A percentile compares a stretch with the other conserved stretches of the same genome.
Conservation (phyloP, 1,139 yeast species). For the Arxiozyma bovina region DNA sequence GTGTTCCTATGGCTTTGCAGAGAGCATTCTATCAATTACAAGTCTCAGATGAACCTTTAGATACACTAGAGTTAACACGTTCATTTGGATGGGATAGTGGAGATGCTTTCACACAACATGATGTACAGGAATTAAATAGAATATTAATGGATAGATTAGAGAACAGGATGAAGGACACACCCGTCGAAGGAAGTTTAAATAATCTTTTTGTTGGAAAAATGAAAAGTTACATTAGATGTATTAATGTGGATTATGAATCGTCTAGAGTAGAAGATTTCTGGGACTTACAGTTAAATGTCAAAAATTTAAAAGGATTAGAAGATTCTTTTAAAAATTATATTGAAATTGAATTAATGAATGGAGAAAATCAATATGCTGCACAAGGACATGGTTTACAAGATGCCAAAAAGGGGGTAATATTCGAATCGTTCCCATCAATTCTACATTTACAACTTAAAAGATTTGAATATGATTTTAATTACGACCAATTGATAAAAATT, state of each 20-base stretch:
- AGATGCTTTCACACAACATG: slow-evolving; percentile 96
- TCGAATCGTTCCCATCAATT: slow-evolving; percentile 85
- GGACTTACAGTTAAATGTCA: slow-evolving; percentile 95
- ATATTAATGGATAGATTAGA: slow-evolving; percentile 93
- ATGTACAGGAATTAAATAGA: slow-evolving; percentile 91
- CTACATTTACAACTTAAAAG: slow-evolving; percentile 87
- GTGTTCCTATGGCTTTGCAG: slow-evolving; percentile 80
- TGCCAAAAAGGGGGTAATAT: slow-evolving; percentile 93
- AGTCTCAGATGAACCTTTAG: slow-evolving; percentile 65
- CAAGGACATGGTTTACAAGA: slow-evolving; percentile 89
- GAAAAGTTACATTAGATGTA: slow-evolving; percentile 90
- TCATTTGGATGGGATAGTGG: slow-evolving; percentile 97
- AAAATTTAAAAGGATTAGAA: slow-evolving; percentile 61
- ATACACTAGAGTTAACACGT: slow-evolving; percentile 75
- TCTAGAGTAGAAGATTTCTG: slow-evolving; percentile 90
- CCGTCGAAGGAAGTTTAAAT: slow-evolving; percentile 69
- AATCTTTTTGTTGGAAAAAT: slow-evolving; percentile 91
- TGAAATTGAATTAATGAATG: slow-evolving; percentile 81
- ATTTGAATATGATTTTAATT: slow-evolving; percentile 87
- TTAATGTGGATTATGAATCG: slow-evolving; percentile 91
- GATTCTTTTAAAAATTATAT: slow-evolving; percentile 80
- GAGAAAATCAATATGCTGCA: slow-evolving; percentile 93
- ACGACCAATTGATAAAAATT: slow-evolving; percentile 81
- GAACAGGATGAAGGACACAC: slow-evolving; percentile 82
- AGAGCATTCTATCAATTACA: slow-evolving; percentile 74